A percentile compares a stretch with the other conserved stretches of the same genome.
Conservation (phyloP, 2,329 filamentous ascomycete species). For the Drechslera avenae region DNA sequence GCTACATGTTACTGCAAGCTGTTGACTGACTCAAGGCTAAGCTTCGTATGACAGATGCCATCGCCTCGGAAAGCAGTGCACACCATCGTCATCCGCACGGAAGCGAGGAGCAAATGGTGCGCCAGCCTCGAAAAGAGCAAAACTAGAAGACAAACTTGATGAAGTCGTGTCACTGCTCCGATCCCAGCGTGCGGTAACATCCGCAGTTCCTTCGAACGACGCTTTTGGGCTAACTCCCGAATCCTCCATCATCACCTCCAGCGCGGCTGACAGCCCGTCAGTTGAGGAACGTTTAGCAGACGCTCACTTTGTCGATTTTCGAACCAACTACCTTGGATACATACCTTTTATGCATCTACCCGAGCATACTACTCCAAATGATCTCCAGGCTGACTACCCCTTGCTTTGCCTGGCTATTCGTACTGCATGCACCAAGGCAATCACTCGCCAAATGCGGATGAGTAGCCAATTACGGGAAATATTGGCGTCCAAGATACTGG, state of each 20-base stretch:
- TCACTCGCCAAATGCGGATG: conserved; percentile 18
- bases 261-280: background rate
- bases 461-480: conserved; percentile 21
- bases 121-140: conserved; percentile 13
- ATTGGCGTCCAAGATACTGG: conserved; percentile 25
- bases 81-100: conserved; percentile 15
- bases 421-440: conserved; percentile 22
- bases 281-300: conserved; percentile 9
- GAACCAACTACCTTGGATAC: conserved; percentile 10
- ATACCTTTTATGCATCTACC: conserved; percentile 24
- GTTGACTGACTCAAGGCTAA: background rate
- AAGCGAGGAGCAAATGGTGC: conserved; percentile 9
- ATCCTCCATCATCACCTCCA: conserved; percentile 7
- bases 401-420: conserved; percentile 23
- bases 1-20: too few relatives aligned
- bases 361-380: conserved; percentile 4
- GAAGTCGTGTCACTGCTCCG: conserved; percentile 37
- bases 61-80: conserved; percentile 22
- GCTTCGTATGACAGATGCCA: conserved; percentile 15
- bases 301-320: conserved; percentile 15
- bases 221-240: conserved; percentile 12
- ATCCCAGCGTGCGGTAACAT: conserved; percentile 13
- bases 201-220: conserved; percentile 1
- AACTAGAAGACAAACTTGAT: conserved; percentile 41
- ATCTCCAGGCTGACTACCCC: conserved; percentile 15